These are phyloP conservation scores for Pelagophyceae sp. DNA, from an alignment of 352 stramenopile genomes.

Conservation along the genomic window DNA sequence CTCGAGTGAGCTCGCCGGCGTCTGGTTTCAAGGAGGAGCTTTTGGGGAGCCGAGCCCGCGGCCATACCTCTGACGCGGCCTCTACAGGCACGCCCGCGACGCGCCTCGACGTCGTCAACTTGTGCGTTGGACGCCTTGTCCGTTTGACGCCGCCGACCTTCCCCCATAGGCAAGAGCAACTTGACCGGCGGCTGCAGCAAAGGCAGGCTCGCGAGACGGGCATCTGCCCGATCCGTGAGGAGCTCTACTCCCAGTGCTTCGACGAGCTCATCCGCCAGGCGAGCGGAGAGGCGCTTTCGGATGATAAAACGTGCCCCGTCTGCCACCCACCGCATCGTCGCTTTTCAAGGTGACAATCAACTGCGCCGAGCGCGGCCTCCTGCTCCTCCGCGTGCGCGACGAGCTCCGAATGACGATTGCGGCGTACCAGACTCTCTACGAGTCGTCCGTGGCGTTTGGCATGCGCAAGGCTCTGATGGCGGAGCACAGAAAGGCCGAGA, in stretches of 20 bases:
- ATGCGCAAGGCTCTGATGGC: conserved; percentile 84
- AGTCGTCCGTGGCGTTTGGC: conserved; percentile 78
- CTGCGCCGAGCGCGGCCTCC: conserved; percentile 71
- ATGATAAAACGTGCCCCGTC: no score
- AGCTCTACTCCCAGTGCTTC: conserved; percentile 82
- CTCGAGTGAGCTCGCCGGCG: conserved; percentile 48
- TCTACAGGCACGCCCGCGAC: conserved; percentile 59
- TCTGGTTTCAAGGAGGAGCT: no score
- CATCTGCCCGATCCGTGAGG: conserved; percentile 78
- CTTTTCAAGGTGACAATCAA: conserved; percentile 88
- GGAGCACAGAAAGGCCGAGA: conserved; percentile 76
- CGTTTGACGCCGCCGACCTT: no score
- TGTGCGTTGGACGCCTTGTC: no score
- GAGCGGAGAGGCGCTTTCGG: no score
- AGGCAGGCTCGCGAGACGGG: conserved; percentile 75
- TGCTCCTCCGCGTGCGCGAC: conserved; percentile 74
- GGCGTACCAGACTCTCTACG: conserved; percentile 81
- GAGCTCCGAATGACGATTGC: conserved; percentile 81
- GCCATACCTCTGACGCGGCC: background rate
- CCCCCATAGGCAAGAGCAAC: conserved; percentile 67
- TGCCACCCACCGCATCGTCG: no score
- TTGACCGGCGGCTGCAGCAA: conserved; percentile 78
- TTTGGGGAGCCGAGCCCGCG: no score
- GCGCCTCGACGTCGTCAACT: conserved; percentile 76
- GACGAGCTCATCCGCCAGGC: conserved; percentile 79